Evolutionary conservation across 805 yeast species (phyloP).

Genomic region (Aciculoconidium aculeatum): DNA sequence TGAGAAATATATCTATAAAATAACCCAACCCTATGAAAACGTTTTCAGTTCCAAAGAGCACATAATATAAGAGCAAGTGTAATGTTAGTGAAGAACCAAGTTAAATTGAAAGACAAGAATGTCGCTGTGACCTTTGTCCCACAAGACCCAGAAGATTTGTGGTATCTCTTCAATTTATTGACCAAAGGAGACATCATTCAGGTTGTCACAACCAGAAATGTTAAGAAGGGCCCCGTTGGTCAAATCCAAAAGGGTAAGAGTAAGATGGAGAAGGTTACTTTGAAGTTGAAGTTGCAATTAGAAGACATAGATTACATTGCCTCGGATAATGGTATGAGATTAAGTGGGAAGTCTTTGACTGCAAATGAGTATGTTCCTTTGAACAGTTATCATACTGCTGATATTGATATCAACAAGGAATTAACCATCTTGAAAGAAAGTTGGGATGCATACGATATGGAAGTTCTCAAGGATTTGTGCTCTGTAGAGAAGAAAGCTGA

Average conservation of each 20-base stretch:
- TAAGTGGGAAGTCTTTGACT: slow-evolving; percentile 69
- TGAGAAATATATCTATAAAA: too few relatives aligned
- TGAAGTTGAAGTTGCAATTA: slow-evolving; percentile 49
- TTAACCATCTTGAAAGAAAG: slow-evolving; percentile 66
- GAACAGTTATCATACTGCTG: slow-evolving; percentile 86
- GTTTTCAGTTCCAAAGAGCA: too few relatives aligned
- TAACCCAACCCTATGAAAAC: too few relatives aligned
- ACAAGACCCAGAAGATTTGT: slow-evolving; percentile 87
- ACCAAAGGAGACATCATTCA: slow-evolving; percentile 71
- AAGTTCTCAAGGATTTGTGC: slow-evolving; percentile 53
- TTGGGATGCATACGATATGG: slow-evolving; percentile 70
- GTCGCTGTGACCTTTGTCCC: slow-evolving; percentile 68
- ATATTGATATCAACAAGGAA: slow-evolving; percentile 62
- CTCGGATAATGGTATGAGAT: slow-evolving; percentile 66
- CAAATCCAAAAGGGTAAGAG: slow-evolving; percentile 37
- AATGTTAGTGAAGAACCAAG: slow-evolving; percentile 12
- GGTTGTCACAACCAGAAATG: slow-evolving; percentile 62
- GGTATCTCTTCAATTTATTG: slow-evolving; percentile 79
- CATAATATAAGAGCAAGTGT: too few relatives aligned
- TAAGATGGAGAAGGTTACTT: slow-evolving; percentile 46
- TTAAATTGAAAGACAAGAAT: slow-evolving; percentile 44
- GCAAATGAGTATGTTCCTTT: slow-evolving; percentile 73
- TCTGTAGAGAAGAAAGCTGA: slow-evolving; percentile 79
- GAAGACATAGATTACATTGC: slow-evolving; percentile 76
- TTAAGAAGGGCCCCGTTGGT: slow-evolving; percentile 29